Percentiles rank a stretch among this genome's conserved stretches.
phyloP scores from a whole-genome alignment of 768 basidiomycete genomes.

The Leucosporidium scottii region DNA sequence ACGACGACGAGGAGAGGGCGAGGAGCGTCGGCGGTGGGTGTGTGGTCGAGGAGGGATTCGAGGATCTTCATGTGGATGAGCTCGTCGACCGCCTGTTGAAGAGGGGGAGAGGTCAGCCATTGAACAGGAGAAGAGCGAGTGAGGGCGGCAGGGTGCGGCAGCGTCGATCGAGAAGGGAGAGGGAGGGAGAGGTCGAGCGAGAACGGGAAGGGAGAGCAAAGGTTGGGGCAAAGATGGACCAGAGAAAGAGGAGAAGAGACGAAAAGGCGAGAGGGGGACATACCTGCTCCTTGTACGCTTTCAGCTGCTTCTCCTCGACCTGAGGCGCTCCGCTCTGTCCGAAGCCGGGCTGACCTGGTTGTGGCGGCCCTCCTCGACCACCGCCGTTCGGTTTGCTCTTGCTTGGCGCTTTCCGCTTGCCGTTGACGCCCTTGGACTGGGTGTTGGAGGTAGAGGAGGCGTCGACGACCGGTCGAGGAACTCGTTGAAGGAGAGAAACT shows the following conservation, averaged over 20 bases:
- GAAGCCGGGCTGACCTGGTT: too few species aligned
- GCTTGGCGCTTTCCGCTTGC: too few species aligned
- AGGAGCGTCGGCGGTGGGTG: background rate
- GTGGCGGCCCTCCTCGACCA: too few species aligned
- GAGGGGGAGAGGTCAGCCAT: constrained; percentile 44
- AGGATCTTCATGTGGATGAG: constrained; percentile 85
- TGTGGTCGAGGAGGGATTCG: constrained; percentile 64
- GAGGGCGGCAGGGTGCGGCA: background rate
- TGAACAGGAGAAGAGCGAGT: constrained; percentile 6
- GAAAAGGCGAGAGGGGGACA: too few species aligned
- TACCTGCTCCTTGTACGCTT: constrained; percentile 31
- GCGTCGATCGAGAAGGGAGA: too few species aligned
- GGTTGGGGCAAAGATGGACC: background rate
- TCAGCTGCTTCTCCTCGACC: constrained; percentile 7
- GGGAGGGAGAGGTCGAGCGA: background rate
- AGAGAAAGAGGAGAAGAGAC: too few species aligned
- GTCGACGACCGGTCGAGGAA: constrained; percentile 12
- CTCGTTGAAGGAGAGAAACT: constrained; percentile 31
- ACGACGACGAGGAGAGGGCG: constrained; percentile 71
- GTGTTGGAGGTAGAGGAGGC: background rate
- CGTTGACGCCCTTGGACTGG: too few species aligned
- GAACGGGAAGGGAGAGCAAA: constrained; percentile 17
- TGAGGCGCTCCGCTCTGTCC: constrained; percentile 2
- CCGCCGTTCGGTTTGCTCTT: too few species aligned
- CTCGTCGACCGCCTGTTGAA: constrained; percentile 90